A percentile compares a stretch with the other conserved stretches of the same genome.
Conservation (phyloP, 2,329 filamentous ascomycete species). For the Sporothrix schenckii region DNA sequence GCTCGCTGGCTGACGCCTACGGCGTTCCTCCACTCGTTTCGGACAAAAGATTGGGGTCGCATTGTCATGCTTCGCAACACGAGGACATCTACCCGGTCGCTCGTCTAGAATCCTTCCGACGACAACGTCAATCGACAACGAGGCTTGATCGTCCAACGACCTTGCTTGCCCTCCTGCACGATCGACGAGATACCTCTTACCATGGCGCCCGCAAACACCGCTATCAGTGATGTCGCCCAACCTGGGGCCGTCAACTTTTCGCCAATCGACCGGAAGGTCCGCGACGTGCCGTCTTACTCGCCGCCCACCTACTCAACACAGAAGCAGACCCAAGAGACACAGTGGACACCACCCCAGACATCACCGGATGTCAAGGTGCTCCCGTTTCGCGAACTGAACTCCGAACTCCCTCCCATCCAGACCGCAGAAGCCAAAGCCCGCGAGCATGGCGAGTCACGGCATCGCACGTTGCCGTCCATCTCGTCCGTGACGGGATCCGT, state of each 20-base stretch:
- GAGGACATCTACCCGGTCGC: not conserved
- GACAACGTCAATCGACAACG: slow-evolving; percentile 8
- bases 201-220: slow-evolving; percentile 14
- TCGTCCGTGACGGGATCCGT: slow-evolving; percentile 30
- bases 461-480: slow-evolving; percentile 39
- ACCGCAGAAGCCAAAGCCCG: slow-evolving; percentile 1
- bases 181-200: not conserved
- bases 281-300: slow-evolving; percentile 21
- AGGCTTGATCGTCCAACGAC: not conserved
- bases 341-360: not conserved
- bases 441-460: slow-evolving; percentile 19
- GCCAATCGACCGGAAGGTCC: slow-evolving; percentile 11
- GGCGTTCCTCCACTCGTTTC: not conserved
- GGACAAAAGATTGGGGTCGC: not conserved
- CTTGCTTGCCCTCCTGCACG: not conserved
- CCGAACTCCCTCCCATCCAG: not conserved
- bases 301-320: slow-evolving; percentile 16
- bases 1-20: not conserved
- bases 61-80: slow-evolving; percentile 4
- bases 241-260: not conserved
- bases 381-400: slow-evolving; percentile 20
- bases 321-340: not conserved
- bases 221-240: not conserved
- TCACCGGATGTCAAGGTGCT: slow-evolving; percentile 23
- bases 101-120: not conserved